A percentile compares a stretch with the other conserved stretches of the same genome.
Evolutionary conservation across 805 yeast genomes (phyloP).

Genomic region (Kockiozyma suomiensis): DNA sequence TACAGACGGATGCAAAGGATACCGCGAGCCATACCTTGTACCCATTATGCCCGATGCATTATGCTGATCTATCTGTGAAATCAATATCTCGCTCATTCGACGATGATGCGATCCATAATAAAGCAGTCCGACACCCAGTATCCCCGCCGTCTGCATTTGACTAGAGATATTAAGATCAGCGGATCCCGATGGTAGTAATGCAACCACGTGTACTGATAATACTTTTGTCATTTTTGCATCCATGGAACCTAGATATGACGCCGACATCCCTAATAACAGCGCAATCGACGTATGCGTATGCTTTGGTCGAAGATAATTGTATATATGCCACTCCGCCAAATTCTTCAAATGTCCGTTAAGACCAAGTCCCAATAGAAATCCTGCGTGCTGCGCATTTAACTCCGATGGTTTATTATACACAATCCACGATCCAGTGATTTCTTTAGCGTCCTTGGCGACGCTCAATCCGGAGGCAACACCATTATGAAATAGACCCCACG

Average conservation of each 20-base stretch:
- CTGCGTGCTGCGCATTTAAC: constrained; percentile 87
- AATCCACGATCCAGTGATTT: constrained; percentile 88
- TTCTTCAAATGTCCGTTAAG: constrained; percentile 81
- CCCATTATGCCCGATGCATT: constrained; percentile 24
- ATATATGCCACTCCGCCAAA: constrained; percentile 95
- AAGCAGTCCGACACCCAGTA: constrained; percentile 85
- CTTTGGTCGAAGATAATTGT: constrained; percentile 88
- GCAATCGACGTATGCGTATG: constrained; percentile 85
- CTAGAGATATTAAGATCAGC: constrained; percentile 81
- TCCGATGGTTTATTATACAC: constrained; percentile 76
- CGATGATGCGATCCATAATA: constrained; percentile 79
- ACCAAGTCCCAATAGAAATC: constrained; percentile 90
- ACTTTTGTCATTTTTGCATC: constrained; percentile 87
- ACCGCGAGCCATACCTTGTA: background rate
- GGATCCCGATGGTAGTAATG: constrained; percentile 87
- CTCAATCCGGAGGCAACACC: constrained; percentile 88
- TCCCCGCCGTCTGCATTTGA: constrained; percentile 87
- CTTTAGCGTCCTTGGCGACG: constrained; percentile 66
- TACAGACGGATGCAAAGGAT: background rate
- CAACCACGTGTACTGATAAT: constrained; percentile 88
- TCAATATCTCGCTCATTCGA: constrained; percentile 77
- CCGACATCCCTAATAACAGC: constrained; percentile 86
- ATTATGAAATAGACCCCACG: constrained; percentile 90
- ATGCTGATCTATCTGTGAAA: constrained; percentile 57
- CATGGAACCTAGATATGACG: constrained; percentile 80